Conservation (phyloP, 2,329 filamentous ascomycete genomes). For the Botrytis fabae region DNA sequence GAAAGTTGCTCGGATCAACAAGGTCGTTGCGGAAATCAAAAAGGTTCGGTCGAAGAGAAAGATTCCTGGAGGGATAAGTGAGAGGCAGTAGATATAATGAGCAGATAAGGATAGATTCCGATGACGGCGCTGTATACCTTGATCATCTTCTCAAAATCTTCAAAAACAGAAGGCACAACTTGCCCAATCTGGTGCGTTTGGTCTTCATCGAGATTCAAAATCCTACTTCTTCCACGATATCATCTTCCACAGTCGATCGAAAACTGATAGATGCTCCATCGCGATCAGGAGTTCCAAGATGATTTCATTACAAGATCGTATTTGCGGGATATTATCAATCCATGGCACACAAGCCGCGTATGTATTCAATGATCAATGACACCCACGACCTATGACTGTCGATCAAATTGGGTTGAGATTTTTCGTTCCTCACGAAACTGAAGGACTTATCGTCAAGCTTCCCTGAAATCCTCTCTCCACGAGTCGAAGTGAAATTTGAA, state of each 20-base stretch:
- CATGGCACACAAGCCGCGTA: background rate
- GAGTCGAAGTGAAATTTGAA: background rate
- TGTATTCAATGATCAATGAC: background rate
- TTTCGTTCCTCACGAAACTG: too few relatives aligned
- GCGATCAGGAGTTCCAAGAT: background rate
- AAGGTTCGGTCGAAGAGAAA: background rate
- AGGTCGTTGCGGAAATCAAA: background rate
- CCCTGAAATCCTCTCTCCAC: too few relatives aligned
- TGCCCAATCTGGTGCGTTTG: background rate
- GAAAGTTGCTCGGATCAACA: background rate
- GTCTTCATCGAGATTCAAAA: background rate
- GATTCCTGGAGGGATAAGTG: background rate
- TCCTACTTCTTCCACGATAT: background rate
- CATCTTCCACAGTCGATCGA: background rate
- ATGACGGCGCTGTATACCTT: background rate
- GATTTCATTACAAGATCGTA: background rate
- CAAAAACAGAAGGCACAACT: background rate
- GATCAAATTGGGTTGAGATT: background rate
- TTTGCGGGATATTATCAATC: background rate
- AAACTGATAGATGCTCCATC: constrained; percentile 10
- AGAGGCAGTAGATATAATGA: background rate
- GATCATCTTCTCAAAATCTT: background rate
- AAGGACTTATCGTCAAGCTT: background rate
- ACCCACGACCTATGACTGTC: background rate
- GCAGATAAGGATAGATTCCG: background rate